phyloP scores from a whole-genome alignment of 805 yeast genomes.

The Wickerhamiella parazyma region DNA sequence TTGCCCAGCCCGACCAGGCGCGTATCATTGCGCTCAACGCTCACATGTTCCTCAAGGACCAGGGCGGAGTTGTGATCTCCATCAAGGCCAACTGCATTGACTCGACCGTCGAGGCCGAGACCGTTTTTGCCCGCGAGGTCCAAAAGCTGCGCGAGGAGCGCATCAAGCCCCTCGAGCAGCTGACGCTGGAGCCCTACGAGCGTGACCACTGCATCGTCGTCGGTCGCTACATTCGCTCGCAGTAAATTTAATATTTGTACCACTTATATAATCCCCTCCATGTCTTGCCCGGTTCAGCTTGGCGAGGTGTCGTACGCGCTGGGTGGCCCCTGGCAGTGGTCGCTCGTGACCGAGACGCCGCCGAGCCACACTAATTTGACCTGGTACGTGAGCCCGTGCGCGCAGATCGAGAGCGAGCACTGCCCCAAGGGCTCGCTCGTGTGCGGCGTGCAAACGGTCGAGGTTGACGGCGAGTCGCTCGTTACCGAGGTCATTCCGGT shows the following conservation, averaged over 20 bases:
- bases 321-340: constrained; percentile 25
- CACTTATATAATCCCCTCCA: not conserved
- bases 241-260: constrained; percentile 9
- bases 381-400: constrained; percentile 68
- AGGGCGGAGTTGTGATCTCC: constrained; percentile 96
- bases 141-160: constrained; percentile 98
- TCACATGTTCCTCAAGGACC: constrained; percentile 94
- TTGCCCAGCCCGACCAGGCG: constrained; percentile 99
- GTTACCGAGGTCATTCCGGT: constrained; percentile 49
- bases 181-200: constrained; percentile 98
- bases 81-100: constrained; percentile 99
- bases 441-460: constrained; percentile 57
- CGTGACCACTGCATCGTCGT: constrained; percentile 99
- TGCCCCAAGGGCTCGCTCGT: constrained; percentile 65
- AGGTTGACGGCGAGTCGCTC: constrained; percentile 36
- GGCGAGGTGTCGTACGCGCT: not conserved
- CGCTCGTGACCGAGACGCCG: constrained; percentile 46
- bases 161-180: constrained; percentile 95
- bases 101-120: constrained; percentile 98
- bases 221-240: constrained; percentile 92
- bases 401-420: constrained; percentile 29
- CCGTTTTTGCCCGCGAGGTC: constrained; percentile 98
- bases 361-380: constrained; percentile 51
- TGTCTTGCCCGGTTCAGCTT: not conserved
- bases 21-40: constrained; percentile 98